A percentile compares a stretch with the other conserved stretches of the same genome.
These are phyloP conservation scores for Oxalis stricta DNA, from an alignment of 441 rosid species.

Conservation along the genomic window DNA sequence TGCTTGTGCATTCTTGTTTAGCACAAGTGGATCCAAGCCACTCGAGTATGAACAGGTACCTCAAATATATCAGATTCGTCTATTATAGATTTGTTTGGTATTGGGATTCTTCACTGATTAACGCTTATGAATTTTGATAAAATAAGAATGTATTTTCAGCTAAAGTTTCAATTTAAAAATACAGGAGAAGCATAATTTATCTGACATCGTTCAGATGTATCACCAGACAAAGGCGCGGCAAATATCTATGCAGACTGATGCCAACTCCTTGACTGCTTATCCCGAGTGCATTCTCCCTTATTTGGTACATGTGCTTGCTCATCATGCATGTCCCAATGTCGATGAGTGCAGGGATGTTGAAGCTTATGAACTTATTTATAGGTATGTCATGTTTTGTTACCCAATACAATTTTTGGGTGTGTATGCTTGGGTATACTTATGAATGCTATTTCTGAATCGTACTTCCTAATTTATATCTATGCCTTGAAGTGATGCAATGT, in stretches of 20 bases:
- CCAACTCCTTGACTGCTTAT: constrained; percentile 33
- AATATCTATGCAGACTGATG: constrained; percentile 57
- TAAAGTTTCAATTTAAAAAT: constrained; percentile 14
- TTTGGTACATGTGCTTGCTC: constrained; percentile 81
- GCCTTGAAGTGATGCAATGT: too few species aligned
- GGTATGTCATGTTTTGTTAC: constrained; percentile 28
- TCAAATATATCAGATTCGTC: too few species aligned
- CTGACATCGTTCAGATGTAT: constrained; percentile 80
- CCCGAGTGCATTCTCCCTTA: constrained; percentile 70
- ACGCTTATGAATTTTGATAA: constrained; percentile 2
- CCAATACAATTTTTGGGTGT: constrained; percentile 3
- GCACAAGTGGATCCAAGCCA: constrained; percentile 29
- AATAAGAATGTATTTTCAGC: constrained; percentile 1
- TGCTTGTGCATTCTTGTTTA: constrained; percentile 74
- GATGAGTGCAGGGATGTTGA: constrained; percentile 85
- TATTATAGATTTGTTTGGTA: constrained; percentile 12
- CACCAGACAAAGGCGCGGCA: constrained; percentile 79
- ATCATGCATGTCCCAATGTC: constrained; percentile 69
- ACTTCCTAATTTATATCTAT: too few species aligned
- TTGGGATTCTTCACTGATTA: constrained; percentile 5
- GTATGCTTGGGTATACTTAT: constrained; percentile 1
- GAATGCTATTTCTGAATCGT: not conserved
- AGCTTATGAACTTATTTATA: constrained; percentile 62
- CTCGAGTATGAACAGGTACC: constrained; percentile 81
- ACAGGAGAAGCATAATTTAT: constrained; percentile 86